These are phyloP conservation scores for Periconia digitata DNA, from an alignment of 2,329 filamentous ascomycete species.

Conservation along the genomic window DNA sequence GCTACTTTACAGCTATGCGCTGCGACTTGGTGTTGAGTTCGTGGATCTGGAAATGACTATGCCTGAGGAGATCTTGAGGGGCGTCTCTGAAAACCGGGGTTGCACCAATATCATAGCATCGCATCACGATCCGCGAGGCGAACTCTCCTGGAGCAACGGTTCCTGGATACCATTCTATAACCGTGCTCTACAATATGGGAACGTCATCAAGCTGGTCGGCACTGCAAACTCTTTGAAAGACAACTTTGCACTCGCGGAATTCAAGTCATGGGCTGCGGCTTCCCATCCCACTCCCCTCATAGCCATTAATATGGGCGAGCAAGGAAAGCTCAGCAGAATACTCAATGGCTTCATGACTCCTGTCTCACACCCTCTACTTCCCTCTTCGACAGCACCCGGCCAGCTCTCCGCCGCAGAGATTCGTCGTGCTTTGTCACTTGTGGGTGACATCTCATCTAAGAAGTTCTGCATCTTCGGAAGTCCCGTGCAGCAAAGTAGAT, in stretches of 20 bases:
- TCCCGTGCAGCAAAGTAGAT: conserved; percentile 79
- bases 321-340: conserved; percentile 86
- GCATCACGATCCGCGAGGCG: conserved; percentile 82
- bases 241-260: conserved; percentile 81
- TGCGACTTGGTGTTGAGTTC: conserved; percentile 87
- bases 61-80: conserved; percentile 72
- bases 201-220: conserved; percentile 93
- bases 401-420: conserved; percentile 92
- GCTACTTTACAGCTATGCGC: conserved; percentile 73
- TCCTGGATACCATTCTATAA: conserved; percentile 92
- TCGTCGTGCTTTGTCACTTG: conserved; percentile 71
- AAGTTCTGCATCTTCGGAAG: conserved; percentile 87
- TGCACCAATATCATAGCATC: conserved; percentile 87
- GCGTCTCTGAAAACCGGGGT: conserved; percentile 68
- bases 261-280: conserved; percentile 73
- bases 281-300: conserved; percentile 84
- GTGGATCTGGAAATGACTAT: conserved; percentile 90
- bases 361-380: conserved; percentile 85
- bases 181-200: conserved; percentile 82
- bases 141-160: conserved; percentile 86
- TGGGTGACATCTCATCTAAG: conserved; percentile 75
- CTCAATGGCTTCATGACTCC: conserved; percentile 93
- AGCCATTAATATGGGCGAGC: conserved; percentile 89
- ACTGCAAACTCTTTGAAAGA: conserved; percentile 75
- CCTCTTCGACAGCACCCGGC: conserved; percentile 90